phyloP scores from a whole-genome alignment of 345 rosid genomes.

The Eutrema heterophyllum region DNA sequence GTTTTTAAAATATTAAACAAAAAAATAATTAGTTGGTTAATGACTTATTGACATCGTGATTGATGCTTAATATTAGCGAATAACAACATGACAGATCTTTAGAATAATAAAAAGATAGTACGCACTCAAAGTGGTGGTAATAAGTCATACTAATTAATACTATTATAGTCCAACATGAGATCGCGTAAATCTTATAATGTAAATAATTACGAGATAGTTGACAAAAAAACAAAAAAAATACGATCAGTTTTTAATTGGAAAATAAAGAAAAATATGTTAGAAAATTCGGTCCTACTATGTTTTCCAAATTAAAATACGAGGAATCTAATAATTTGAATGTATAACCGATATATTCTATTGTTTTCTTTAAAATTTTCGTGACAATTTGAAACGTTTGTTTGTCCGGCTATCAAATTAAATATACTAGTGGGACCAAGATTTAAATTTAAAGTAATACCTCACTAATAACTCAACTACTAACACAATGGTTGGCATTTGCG shows the following conservation, averaged over 20 bases:
- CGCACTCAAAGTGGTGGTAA: neutral
- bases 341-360: neutral
- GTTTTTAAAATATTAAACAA: neutral
- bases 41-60: constrained; percentile 5
- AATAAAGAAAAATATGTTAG: neutral
- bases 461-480: neutral
- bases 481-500: neutral
- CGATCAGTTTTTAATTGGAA: neutral
- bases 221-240: neutral
- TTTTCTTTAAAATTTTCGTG: neutral
- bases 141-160: neutral
- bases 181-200: neutral
- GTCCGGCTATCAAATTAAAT: neutral
- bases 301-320: neutral
- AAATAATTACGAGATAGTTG: neutral
- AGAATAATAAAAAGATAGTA: neutral
- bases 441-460: neutral
- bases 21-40: constrained; percentile 6
- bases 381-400: neutral
- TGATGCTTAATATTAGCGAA: constrained; percentile 6
- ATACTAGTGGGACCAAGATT: neutral
- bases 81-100: neutral
- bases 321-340: neutral
- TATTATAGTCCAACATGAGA: neutral
- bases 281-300: neutral